Base-by-base conservation (phyloP, 2,329 filamentous ascomycete genomes). In the Fusarium austroafricanum region DNA sequence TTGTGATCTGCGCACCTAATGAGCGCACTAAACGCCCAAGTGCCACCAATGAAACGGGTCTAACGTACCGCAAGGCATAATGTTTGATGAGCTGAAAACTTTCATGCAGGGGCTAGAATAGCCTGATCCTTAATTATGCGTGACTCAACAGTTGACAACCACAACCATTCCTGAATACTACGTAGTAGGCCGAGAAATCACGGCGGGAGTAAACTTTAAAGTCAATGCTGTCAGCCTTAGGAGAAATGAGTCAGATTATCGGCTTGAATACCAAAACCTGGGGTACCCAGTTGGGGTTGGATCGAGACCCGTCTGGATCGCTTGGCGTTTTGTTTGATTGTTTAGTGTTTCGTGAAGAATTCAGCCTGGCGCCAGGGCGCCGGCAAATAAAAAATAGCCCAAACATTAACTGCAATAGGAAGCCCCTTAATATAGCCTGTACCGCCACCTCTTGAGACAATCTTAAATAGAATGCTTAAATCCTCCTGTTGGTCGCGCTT, bases 301-400 rank as follows among this genome's bases (percentile, higher is more conserved):
- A 40, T 10, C 37, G 35, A 33, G 45, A 29, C 35, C 35, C 1
- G 29, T 29, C 26, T 18, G 8, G 11, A 11, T 12, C 6, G 29
- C 29, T 31, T 44, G 47, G 37, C 49, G 17, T 39, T 43, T 21
- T 29, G 23, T 44, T 52, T 52, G 11, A n/a, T 18, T 44, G 26
- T 44, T 52, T 44, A 6, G 26, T 29, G 37, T 35, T 55, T 52
- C 10, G n/a, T 55, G 45, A 51, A 33, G 35, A 10, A 51, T 55
- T 51, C 44, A 51, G 44, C 35, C 26, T 51, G 51, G 26, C 17
- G 37, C 21, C n/a, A 18, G 40, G 29, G 5, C n/a, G 21, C 15
- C 29, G 6, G 20, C 21, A 49, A 28, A 37, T 37, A 37, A 10
- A 20, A 10, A 21, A 20, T 6, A 47, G 29, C 21, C 37, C 18